Conservation (phyloP, 2,329 filamentous ascomycete species). For the Ascomycota sp. region DNA sequence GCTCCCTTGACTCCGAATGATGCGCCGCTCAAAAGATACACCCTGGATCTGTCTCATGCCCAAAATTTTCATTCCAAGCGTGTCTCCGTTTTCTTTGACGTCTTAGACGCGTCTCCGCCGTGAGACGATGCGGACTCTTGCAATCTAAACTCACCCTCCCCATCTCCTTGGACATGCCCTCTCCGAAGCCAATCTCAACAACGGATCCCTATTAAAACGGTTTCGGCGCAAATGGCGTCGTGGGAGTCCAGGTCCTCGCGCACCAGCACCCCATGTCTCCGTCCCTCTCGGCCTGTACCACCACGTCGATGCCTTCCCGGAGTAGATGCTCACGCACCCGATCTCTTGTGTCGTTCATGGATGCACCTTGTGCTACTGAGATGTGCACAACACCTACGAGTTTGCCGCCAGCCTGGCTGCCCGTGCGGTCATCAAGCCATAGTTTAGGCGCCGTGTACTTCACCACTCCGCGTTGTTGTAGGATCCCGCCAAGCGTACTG, state of each 20-base stretch:
- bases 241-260: slow-evolving; percentile 10
- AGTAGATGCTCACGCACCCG: slow-evolving; percentile 53
- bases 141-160: too few relatives aligned
- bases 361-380: slow-evolving; percentile 48
- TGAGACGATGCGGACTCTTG: too few relatives aligned
- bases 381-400: slow-evolving; percentile 77
- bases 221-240: slow-evolving; percentile 13
- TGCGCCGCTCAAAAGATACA: too few relatives aligned
- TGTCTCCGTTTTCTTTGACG: too few relatives aligned
- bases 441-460: slow-evolving; percentile 78
- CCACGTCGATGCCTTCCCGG: slow-evolving; percentile 55
- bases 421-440: slow-evolving; percentile 60
- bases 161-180: too few relatives aligned
- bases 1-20: too few relatives aligned
- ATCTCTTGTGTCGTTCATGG: slow-evolving; percentile 66
- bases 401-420: slow-evolving; percentile 22
- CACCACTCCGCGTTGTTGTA: slow-evolving; percentile 62
- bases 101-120: too few relatives aligned
- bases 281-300: slow-evolving; percentile 76
- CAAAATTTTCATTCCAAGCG: too few relatives aligned
- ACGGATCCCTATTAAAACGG: slow-evolving; percentile 8
- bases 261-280: slow-evolving; percentile 50
- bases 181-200: not conserved
- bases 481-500: slow-evolving; percentile 66
- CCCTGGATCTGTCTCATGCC: too few relatives aligned